phyloP scores from a whole-genome alignment of 495 filamentous ascomycete species.

The Tuber melanosporum region DNA sequence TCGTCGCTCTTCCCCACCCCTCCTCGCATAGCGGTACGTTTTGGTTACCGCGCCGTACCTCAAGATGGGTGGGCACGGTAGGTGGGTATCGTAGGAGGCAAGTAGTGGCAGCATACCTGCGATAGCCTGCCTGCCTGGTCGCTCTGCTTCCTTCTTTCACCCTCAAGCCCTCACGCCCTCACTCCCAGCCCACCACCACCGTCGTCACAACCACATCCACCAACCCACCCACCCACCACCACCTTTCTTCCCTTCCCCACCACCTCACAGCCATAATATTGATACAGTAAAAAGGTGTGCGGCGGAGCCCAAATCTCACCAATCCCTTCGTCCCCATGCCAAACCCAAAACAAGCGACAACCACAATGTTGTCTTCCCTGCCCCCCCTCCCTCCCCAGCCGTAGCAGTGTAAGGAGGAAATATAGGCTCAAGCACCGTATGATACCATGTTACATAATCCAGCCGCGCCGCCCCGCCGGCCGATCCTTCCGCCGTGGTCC shows the following conservation, averaged over 20 bases:
- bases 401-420: not conserved
- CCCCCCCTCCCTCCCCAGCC: not conserved
- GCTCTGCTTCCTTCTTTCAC: not conserved
- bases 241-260: slow-evolving; percentile 1
- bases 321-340: not conserved
- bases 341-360: slow-evolving; percentile 3
- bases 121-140: not conserved
- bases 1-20: not conserved
- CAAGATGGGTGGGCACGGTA: not conserved
- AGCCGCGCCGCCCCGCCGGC: slow-evolving; percentile 3
- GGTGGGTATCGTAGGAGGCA: not conserved
- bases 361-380: not conserved
- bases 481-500: not conserved
- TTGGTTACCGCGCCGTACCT: not conserved
- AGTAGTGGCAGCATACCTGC: not conserved
- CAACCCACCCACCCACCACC: not conserved
- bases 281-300: slow-evolving; percentile 3
- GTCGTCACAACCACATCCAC: not conserved
- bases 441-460: not conserved
- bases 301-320: slow-evolving; percentile 1
- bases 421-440: not conserved
- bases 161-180: not conserved
- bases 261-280: slow-evolving; percentile 1
- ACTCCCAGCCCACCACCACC: slow-evolving; percentile 3
- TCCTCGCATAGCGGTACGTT: slow-evolving; percentile 2